Conservation (phyloP, 805 yeast species). For the Pichia cabralensis region DNA sequence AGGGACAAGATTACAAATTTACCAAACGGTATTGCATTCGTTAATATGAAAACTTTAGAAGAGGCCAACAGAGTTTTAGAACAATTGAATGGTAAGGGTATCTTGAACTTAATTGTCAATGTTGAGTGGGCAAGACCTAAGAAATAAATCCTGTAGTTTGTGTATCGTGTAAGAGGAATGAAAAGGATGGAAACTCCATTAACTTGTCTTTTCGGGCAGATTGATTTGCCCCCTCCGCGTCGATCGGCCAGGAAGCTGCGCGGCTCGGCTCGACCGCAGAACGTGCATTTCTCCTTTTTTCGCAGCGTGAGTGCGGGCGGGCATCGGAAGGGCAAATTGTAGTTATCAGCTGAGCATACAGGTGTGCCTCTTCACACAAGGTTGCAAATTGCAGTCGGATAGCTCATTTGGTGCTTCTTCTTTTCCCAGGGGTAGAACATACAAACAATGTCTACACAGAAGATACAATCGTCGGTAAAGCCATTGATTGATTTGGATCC, state of each 20-base stretch:
- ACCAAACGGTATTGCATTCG: constrained; percentile 93
- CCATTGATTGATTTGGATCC: constrained; percentile 73
- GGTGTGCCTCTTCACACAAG: too few relatives aligned
- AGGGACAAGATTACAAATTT: constrained; percentile 89
- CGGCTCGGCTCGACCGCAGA: too few relatives aligned
- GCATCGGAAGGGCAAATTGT: too few relatives aligned
- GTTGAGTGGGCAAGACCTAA: constrained; percentile 51
- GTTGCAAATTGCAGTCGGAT: too few relatives aligned
- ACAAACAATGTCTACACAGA: background rate
- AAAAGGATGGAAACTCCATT: too few relatives aligned
- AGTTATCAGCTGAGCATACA: too few relatives aligned
- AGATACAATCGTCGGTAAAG: constrained; percentile 28
- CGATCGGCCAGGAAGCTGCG: too few relatives aligned
- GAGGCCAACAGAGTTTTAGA: constrained; percentile 74
- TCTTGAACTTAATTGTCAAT: constrained; percentile 73
- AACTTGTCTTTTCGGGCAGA: too few relatives aligned
- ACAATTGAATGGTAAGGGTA: constrained; percentile 79
- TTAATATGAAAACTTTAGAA: constrained; percentile 58
- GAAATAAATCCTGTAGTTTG: background rate
- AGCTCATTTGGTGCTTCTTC: background rate
- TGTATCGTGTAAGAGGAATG: too few relatives aligned
- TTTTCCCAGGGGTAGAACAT: background rate
- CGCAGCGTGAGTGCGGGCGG: too few relatives aligned
- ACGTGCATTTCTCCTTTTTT: too few relatives aligned
- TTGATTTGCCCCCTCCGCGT: too few relatives aligned